Conservation (phyloP, 805 yeast genomes). For the Pichia sporocuriosa region DNA sequence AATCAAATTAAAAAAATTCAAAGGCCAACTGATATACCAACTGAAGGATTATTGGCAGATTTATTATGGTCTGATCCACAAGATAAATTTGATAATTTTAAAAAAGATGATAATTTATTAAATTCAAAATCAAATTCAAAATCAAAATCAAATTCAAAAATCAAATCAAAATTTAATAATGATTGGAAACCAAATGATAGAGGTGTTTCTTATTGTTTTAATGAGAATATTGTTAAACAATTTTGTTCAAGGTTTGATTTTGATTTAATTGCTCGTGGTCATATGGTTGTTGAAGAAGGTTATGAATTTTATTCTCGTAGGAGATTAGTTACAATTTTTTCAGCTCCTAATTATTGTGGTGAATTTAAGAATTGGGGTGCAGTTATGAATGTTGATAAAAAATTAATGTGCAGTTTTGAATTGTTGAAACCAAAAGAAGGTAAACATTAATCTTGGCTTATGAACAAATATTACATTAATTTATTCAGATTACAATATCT, state of each 20-base stretch:
- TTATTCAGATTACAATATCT: too few relatives aligned
- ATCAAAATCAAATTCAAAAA: conserved; percentile 3
- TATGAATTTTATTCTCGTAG: conserved; percentile 74
- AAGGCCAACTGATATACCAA: conserved; percentile 82
- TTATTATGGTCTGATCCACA: conserved; percentile 82
- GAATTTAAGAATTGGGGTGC: conserved; percentile 79
- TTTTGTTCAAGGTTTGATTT: conserved; percentile 61
- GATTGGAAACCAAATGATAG: conserved; percentile 81
- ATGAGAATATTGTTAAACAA: conserved; percentile 62
- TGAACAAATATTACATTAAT: too few relatives aligned
- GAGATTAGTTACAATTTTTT: conserved; percentile 69
- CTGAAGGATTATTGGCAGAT: conserved; percentile 70
- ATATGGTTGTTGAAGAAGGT: conserved; percentile 88
- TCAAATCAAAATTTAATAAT: conserved; percentile 7
- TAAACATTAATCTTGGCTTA: conserved; percentile 1
- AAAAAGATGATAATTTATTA: neutral
- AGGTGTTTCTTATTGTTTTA: conserved; percentile 76
- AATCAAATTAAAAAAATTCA: conserved; percentile 64
- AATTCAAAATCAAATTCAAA: neutral
- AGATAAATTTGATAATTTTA: conserved; percentile 18
- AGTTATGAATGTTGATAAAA: conserved; percentile 65
- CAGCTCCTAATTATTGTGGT: conserved; percentile 82
- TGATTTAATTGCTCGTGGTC: conserved; percentile 76
- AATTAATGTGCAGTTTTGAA: conserved; percentile 65
- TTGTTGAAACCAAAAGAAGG: conserved; percentile 30